Evolutionary conservation across 208 protist genomes (phyloP).

Genomic region (Acanthamoeba royreba): DNA sequence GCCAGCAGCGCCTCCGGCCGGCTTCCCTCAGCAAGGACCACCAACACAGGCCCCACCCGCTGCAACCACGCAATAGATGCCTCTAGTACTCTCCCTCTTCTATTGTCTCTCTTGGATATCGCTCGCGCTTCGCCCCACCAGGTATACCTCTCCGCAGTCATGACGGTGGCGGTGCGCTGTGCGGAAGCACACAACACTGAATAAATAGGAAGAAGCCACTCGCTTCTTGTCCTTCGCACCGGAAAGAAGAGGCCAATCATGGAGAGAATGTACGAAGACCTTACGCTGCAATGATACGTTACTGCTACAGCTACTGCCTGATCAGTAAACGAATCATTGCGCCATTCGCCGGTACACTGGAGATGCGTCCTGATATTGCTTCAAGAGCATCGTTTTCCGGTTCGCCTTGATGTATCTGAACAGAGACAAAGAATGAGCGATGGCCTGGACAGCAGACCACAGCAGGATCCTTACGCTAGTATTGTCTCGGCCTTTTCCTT

Average conservation of each 20-base stretch:
- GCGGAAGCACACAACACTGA: too few relatives aligned
- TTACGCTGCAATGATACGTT: too few relatives aligned
- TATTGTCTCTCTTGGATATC: too few relatives aligned
- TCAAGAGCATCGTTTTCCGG: neutral
- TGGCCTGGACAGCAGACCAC: neutral
- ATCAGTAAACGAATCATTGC: too few relatives aligned
- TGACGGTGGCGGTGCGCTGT: too few relatives aligned
- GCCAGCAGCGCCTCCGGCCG: neutral
- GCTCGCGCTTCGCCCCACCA: too few relatives aligned
- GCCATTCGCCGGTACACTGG: slow-evolving; percentile 10
- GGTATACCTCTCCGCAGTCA: too few relatives aligned
- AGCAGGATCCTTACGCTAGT: neutral
- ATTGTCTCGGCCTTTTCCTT: neutral
- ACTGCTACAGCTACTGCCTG: too few relatives aligned
- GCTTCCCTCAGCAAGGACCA: neutral
- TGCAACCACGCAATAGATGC: neutral
- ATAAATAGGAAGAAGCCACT: too few relatives aligned
- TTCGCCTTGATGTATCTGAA: neutral
- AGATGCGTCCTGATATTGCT: neutral
- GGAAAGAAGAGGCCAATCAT: too few relatives aligned
- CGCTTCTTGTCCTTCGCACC: too few relatives aligned
- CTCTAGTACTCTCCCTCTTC: neutral
- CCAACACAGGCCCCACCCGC: neutral
- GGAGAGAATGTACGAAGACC: too few relatives aligned
- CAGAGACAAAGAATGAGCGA: neutral